Percentiles rank a stretch among this genome's conserved stretches.
phyloP scores from a whole-genome alignment of 768 basidiomycete species.

The Galerina sulciceps region DNA sequence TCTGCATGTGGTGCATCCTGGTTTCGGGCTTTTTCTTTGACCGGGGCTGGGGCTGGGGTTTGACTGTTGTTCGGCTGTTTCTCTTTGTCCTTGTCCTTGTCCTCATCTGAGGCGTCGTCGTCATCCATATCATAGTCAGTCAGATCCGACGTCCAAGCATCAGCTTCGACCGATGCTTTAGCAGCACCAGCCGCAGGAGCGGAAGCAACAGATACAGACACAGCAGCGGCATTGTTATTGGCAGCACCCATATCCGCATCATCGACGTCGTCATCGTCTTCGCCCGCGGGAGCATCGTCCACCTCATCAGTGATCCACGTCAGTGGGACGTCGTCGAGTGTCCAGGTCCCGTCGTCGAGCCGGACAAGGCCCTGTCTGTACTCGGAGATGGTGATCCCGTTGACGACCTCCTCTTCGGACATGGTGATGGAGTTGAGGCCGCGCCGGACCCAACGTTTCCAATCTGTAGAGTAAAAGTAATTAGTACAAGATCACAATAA shows the following conservation, averaged over 20 bases:
- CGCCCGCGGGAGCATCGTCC: background rate
- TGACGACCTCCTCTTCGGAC: conserved; percentile 35
- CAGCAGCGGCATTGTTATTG: no score
- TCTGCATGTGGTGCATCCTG: no score
- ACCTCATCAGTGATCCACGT: conserved; percentile 15
- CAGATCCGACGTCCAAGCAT: conserved; percentile 22
- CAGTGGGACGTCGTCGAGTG: conserved; percentile 11
- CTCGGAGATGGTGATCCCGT: conserved; percentile 33
- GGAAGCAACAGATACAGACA: no score
- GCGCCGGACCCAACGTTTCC: conserved; percentile 39
- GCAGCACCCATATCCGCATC: no score
- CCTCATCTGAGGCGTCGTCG: conserved; percentile 23
- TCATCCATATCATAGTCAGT: conserved; percentile 21
- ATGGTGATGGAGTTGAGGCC: conserved; percentile 43
- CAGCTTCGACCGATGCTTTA: no score
- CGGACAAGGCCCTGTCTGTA: conserved; percentile 27
- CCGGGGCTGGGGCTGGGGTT: no score
- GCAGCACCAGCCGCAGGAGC: no score
- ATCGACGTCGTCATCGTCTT: background rate
- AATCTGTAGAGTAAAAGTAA: conserved; percentile 29
- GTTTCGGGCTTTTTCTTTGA: no score
- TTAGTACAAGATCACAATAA: background rate
- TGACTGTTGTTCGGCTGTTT: background rate
- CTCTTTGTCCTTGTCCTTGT: conserved; percentile 19
- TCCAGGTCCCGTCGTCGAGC: conserved; percentile 20